Base-by-base conservation (phyloP, 1,139 yeast genomes). In the Zygosaccharomyces pseudobailii region DNA sequence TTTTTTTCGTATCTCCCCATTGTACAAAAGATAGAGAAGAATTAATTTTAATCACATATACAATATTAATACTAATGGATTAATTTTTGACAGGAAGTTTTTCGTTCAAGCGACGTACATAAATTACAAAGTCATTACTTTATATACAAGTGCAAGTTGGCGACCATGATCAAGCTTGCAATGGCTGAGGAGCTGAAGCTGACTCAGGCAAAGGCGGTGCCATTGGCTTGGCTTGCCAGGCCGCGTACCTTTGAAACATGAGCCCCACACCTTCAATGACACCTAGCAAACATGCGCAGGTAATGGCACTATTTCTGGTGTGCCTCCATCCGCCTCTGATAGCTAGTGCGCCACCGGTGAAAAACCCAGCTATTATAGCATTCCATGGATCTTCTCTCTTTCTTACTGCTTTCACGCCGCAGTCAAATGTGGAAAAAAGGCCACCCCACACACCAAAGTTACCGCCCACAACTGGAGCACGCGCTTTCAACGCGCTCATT, bases 391-490 rank as follows among this genome's bases (percentile, higher is more conserved):
- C 99, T 71, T 92, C 99, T 73, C 97, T 87, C 71, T 87, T 86
- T 74, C 99, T 86, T 35, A 92, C 80, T 2, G 94, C 96, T 71
- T 92, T 92, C 45, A 92, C 96, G 24, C 92, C 79, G 75, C 99
- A 92, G 71, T 92, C 98, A 67, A 84, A 94, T 6, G 95, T 85
- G 33, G 96, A 87, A 67, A 94, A 92, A 60, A 92, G 74, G 51
- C 99, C 99, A 75, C 98, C 99, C 99, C 99, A 92, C 36, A 88
- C 96, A 71, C 98, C 98, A 65, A 92, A 92, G 71, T 92, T 92
- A 63, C 99, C 99, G 55, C 98, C 99, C 48, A 92, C 90, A 43
- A 92, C 96, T 36, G 99, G 99, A 2, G 97, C 98, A 70, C 98
- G 80, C 50, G 96, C 88, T 68, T 89, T 88, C 59, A 92, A 84